Evolutionary conservation across 148 eudicot species (phyloP).

Genomic region (Pharnaceum exiguum): DNA sequence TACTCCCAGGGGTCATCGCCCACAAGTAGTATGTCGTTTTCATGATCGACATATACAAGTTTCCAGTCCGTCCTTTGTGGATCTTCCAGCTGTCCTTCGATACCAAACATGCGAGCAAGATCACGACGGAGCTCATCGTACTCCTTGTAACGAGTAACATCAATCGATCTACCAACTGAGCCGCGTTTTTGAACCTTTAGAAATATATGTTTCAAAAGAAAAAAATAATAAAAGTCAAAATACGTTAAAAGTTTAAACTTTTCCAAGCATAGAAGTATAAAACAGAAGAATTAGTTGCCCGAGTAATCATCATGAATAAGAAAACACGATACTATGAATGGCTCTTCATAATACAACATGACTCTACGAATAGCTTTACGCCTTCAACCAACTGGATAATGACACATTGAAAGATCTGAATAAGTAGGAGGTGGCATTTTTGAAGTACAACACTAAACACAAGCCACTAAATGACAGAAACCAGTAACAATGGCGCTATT

Average conservation of each 20-base stretch:
- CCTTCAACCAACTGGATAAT: too few species aligned
- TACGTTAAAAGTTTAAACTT: background rate
- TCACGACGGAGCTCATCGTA: constrained; percentile 87
- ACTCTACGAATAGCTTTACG: too few species aligned
- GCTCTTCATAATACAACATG: too few species aligned
- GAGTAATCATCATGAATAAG: too few species aligned
- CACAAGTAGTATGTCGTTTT: constrained; percentile 87
- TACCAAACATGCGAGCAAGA: constrained; percentile 95
- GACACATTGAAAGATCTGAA: too few species aligned
- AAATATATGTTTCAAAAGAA: background rate
- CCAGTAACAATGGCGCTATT: too few species aligned
- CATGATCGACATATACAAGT: constrained; percentile 94
- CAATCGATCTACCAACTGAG: constrained; percentile 95
- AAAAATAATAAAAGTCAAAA: background rate
- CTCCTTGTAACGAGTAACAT: constrained; percentile 86
- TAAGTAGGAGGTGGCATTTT: too few species aligned
- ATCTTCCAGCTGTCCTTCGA: constrained; percentile 92
- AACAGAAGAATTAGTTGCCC: too few species aligned
- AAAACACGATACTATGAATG: too few species aligned
- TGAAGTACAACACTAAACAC: too few species aligned
- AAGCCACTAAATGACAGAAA: too few species aligned
- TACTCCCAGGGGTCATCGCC: constrained; percentile 99
- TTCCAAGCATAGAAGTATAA: too few species aligned
- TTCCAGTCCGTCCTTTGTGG: constrained; percentile 91
- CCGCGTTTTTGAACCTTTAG: constrained; percentile 95